These are phyloP conservation scores for Poronia punctata DNA, from an alignment of 495 filamentous ascomycete genomes.

Conservation along the genomic window DNA sequence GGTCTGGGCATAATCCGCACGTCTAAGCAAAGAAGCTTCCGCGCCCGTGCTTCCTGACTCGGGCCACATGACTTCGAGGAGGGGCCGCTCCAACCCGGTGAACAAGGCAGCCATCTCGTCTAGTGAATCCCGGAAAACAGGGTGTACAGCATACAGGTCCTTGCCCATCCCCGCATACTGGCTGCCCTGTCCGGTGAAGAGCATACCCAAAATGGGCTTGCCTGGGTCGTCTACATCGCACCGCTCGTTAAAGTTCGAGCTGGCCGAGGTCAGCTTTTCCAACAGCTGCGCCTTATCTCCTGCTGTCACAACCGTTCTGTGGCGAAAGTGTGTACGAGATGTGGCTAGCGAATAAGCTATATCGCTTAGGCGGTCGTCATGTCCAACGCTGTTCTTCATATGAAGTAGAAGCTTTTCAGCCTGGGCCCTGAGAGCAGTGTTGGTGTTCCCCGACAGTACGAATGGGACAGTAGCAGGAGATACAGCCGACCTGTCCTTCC, in stretches of 20 bases:
- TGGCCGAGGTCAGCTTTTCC: constrained; percentile 7
- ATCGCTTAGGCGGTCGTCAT: constrained; percentile 9
- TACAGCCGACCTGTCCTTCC: neutral
- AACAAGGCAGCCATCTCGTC: constrained; percentile 13
- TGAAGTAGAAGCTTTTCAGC: constrained; percentile 11
- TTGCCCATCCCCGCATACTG: constrained; percentile 30
- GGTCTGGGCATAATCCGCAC: constrained; percentile 19
- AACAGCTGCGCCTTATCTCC: constrained; percentile 6
- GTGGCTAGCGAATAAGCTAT: constrained; percentile 23
- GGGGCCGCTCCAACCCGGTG: constrained; percentile 15
- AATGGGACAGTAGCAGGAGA: constrained; percentile 10
- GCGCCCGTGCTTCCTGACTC: constrained; percentile 11
- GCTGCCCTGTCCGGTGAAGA: constrained; percentile 35
- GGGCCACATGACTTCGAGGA: constrained; percentile 24
- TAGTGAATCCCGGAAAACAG: constrained; percentile 15
- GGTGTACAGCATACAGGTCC: constrained; percentile 12
- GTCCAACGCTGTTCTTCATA: constrained; percentile 3
- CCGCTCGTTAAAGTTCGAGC: neutral
- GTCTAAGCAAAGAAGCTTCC: constrained; percentile 13
- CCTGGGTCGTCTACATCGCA: neutral
- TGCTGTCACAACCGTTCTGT: constrained; percentile 10
- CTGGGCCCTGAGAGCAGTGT: constrained; percentile 12
- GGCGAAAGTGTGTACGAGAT: constrained; percentile 15
- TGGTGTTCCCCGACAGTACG: constrained; percentile 15
- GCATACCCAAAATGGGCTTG: constrained; percentile 17